Conservation (phyloP, 1,139 yeast genomes). For the Yamadazyma dushanensis region DNA sequence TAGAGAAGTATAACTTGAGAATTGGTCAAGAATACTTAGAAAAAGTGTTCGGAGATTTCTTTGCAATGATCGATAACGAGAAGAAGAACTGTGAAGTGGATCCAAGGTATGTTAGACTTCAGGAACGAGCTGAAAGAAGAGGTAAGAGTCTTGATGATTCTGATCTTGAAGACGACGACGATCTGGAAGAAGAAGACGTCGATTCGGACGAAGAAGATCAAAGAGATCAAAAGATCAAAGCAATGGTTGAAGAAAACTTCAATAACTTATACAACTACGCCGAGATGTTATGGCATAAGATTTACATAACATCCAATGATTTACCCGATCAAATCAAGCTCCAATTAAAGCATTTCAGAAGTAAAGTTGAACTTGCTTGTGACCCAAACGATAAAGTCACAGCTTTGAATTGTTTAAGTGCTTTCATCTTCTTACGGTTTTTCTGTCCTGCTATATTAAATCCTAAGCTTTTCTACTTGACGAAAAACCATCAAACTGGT, state of each 20-base stretch:
- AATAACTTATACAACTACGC: constrained; percentile 54
- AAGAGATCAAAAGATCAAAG: constrained; percentile 25
- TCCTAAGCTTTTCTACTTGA: constrained; percentile 78
- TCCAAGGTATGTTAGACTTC: constrained; percentile 51
- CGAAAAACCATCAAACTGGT: constrained; percentile 70
- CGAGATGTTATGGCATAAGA: constrained; percentile 69
- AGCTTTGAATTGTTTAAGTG: constrained; percentile 71
- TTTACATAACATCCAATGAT: constrained; percentile 69
- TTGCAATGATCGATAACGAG: constrained; percentile 52
- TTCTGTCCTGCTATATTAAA: constrained; percentile 90
- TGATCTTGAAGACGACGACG: constrained; percentile 23
- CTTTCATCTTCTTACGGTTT: constrained; percentile 81
- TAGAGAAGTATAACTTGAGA: constrained; percentile 75
- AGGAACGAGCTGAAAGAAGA: constrained; percentile 35
- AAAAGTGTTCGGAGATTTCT: constrained; percentile 67
- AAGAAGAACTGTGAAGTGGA: constrained; percentile 74
- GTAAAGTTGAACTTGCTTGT: constrained; percentile 60
- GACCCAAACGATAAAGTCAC: constrained; percentile 57
- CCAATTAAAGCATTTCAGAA: constrained; percentile 58
- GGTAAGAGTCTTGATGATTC: constrained; percentile 24
- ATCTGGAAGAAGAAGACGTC: constrained; percentile 25
- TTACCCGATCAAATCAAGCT: constrained; percentile 69
- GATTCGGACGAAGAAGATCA: constrained; percentile 36
- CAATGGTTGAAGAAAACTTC: constrained; percentile 51
- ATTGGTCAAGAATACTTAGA: constrained; percentile 80